Percentiles rank a stretch among this genome's conserved stretches.
phyloP scores from a whole-genome alignment of 768 basidiomycete species.

The Lentinula edodes region DNA sequence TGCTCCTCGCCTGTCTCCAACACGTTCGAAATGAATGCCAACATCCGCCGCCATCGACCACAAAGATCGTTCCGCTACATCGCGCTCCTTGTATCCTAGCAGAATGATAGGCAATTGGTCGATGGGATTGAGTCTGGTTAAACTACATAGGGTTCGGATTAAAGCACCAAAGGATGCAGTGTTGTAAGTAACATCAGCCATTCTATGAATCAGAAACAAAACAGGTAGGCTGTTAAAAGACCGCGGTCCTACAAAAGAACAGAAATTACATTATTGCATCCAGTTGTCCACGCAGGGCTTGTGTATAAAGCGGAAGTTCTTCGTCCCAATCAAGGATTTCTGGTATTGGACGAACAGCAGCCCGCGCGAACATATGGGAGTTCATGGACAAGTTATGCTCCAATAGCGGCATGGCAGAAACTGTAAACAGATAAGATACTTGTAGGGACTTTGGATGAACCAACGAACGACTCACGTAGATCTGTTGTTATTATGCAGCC shows the following conservation, averaged over 20 bases:
- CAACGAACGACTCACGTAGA: slow-evolving; percentile 47
- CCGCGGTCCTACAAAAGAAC: not conserved
- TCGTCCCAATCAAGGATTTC: slow-evolving; percentile 75
- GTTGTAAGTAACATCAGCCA: slow-evolving; percentile 94
- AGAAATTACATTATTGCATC: slow-evolving; percentile 60
- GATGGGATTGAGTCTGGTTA: slow-evolving; percentile 30
- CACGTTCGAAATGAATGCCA: slow-evolving; percentile 50
- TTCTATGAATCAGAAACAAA: slow-evolving; percentile 36
- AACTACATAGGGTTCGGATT: slow-evolving; percentile 53
- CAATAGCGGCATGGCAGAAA: slow-evolving; percentile 76
- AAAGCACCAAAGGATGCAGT: slow-evolving; percentile 79
- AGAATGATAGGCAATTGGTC: slow-evolving; percentile 41
- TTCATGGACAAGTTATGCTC: slow-evolving; percentile 60
- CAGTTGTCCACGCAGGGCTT: slow-evolving; percentile 29
- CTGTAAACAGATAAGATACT: slow-evolving; percentile 28
- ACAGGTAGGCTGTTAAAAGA: not conserved
- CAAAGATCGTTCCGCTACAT: slow-evolving; percentile 65
- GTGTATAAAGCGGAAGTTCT: slow-evolving; percentile 40
- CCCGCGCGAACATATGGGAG: slow-evolving; percentile 24
- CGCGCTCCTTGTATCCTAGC: slow-evolving; percentile 85
- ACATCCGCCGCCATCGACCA: slow-evolving; percentile 56
- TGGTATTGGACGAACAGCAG: slow-evolving; percentile 19
- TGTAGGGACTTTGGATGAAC: not conserved
- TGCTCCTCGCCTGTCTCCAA: slow-evolving; percentile 52
- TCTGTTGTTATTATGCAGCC: slow-evolving; percentile 60